Conservation (phyloP, 331 rosid species). For the Erythrophleum ivorense region DNA sequence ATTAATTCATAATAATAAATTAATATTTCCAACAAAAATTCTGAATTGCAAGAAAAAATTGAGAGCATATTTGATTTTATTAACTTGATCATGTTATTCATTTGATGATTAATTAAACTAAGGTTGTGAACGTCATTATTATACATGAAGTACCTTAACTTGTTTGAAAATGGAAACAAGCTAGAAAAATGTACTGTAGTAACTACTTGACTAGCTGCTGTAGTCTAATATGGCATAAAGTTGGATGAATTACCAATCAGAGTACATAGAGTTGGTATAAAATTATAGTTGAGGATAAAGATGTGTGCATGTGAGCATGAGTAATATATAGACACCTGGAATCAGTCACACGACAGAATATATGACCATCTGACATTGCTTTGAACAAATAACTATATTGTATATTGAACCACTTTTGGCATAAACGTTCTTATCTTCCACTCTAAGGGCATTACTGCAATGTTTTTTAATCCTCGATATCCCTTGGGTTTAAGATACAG, state of each 20-base stretch:
- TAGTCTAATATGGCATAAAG: background rate
- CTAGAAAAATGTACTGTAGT: background rate
- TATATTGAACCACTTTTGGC: conserved; percentile 38
- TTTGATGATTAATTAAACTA: background rate
- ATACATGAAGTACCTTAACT: background rate
- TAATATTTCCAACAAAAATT: background rate
- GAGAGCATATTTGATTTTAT: background rate
- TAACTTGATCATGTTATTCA: background rate
- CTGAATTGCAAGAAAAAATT: background rate
- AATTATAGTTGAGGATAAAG: background rate
- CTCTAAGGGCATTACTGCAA: conserved; percentile 27
- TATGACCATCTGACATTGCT: background rate
- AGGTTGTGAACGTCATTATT: background rate
- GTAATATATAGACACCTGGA: background rate
- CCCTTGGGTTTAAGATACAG: background rate
- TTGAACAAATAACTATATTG: conserved; percentile 12
- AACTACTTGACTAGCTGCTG: background rate
- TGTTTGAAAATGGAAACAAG: background rate
- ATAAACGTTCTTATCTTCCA: conserved; percentile 33
- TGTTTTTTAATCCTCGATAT: background rate
- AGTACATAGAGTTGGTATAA: background rate
- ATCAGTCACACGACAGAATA: conserved; percentile 22
- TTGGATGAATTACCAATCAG: background rate
- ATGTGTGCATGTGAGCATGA: background rate
- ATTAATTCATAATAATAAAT: no score